Percentiles rank a stretch among this genome's conserved stretches.
Conservation (phyloP, 768 basidiomycete species). For the Hypholoma sublateritium region DNA sequence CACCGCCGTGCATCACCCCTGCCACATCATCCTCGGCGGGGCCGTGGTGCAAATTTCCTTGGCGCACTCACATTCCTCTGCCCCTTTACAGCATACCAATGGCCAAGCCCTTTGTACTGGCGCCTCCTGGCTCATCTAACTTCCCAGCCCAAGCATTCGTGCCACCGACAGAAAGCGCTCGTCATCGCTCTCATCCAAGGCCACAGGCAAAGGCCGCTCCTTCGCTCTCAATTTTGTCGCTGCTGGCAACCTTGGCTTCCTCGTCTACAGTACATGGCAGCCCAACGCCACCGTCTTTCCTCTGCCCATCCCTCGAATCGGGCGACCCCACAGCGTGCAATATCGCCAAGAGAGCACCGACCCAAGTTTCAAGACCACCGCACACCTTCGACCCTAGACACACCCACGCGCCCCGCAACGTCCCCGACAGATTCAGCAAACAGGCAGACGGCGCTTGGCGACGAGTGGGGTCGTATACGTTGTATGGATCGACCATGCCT, state of each 20-base stretch:
- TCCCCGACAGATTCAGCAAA: constrained; percentile 58
- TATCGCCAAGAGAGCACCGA: constrained; percentile 3
- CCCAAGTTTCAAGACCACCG: constrained; percentile 1
- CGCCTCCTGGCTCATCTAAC: constrained; percentile 23
- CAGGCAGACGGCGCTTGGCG: constrained; percentile 61
- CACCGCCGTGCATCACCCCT: constrained; percentile 10
- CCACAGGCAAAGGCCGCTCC: constrained; percentile 27
- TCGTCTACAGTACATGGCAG: constrained; percentile 44
- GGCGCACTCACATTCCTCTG: constrained; percentile 31
- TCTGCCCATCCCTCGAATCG: constrained; percentile 50
- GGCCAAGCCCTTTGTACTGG: constrained; percentile 53
- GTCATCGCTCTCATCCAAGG: neutral
- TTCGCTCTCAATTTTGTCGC: constrained; percentile 51
- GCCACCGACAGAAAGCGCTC: too few species aligned
- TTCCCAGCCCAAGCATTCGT: constrained; percentile 3
- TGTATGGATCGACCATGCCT: constrained; percentile 70
- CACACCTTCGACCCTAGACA: neutral
- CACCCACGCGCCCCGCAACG: constrained; percentile 16
- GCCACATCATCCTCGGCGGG: constrained; percentile 2
- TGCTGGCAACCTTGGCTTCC: constrained; percentile 57
- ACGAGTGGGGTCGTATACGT: constrained; percentile 51
- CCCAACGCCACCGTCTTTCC: constrained; percentile 58
- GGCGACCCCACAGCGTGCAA: constrained; percentile 7
- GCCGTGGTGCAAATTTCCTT: constrained; percentile 35
- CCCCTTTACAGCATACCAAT: constrained; percentile 36